A percentile compares a stretch with the other conserved stretches of the same genome.
Conservation (phyloP, 2,329 filamentous ascomycete genomes). For the Coleophoma eucalyptorum region DNA sequence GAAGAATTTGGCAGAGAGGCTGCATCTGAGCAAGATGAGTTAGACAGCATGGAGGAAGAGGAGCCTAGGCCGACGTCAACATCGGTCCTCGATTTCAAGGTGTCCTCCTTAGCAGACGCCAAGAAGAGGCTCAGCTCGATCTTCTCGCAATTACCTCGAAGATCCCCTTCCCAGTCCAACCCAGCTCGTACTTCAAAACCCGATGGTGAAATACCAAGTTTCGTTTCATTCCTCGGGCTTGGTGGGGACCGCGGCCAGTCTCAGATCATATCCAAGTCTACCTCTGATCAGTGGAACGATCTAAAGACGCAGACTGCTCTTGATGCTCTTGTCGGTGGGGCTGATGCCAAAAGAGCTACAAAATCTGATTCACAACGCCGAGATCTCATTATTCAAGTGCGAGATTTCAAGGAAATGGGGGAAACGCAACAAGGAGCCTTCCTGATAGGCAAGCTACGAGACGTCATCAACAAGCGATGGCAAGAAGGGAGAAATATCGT, state of each 20-base stretch:
- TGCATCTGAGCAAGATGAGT: constrained; percentile 35
- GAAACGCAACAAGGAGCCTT: constrained; percentile 64
- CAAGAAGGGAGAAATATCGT: constrained; percentile 67
- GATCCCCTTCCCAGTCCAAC: not conserved
- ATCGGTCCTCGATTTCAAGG: not conserved
- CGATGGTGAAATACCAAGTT: not conserved
- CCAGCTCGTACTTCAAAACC: not conserved
- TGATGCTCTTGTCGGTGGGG: constrained; percentile 50
- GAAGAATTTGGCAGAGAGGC: constrained; percentile 43
- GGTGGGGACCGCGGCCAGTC: not conserved
- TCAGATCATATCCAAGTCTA: not conserved
- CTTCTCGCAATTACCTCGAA: not conserved
- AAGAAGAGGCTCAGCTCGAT: not conserved
- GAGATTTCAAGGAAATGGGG: constrained; percentile 77
- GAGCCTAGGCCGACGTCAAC: constrained; percentile 3
- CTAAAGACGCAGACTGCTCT: constrained; percentile 56
- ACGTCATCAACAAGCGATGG: constrained; percentile 69
- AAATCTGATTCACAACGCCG: not conserved
- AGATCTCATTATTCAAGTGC: constrained; percentile 70
- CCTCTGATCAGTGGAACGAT: constrained; percentile 50
- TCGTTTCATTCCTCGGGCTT: not conserved
- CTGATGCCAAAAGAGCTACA: constrained; percentile 29
- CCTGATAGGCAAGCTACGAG: constrained; percentile 67
- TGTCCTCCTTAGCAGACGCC: not conserved
- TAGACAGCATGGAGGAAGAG: constrained; percentile 37